Evolutionary conservation across 768 basidiomycete species (phyloP), one percentile per base, ranked within the genome.

Genomic region (Piloderma croceum): DNA sequence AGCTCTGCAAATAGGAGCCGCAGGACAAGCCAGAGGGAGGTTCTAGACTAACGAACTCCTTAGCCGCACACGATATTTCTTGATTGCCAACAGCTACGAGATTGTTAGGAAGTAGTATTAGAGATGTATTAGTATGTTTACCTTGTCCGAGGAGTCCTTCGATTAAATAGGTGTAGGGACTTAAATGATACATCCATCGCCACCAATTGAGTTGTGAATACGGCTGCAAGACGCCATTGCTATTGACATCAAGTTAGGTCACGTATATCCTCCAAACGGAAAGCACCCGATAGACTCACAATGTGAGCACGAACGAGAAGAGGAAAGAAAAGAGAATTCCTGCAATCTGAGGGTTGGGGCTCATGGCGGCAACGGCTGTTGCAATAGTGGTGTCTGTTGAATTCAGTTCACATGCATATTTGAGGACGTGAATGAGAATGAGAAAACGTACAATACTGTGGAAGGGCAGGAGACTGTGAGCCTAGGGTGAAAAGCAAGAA

Each of bases 21-120:
- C 86, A 88, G 4, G 67, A 76, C 43, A 65, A 49, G 2, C 77
- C 79, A 1, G 59, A 44, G 1, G 79, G 76, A 1, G 83, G 76
- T 9, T 70, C 55, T 24, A 88, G 53, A 7, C 53, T 52, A 36
- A 77, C 71, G 22, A 63, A 52, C 47, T 69, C 69, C 25, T 17
- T 39, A 0, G 39, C 18, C 1, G 58, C 36, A 52, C 68, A 67
- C 18, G 11, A 44, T 37, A 38, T 29, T 9, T 15, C 10, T 15
- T 29, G 27, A 9, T 15, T 15, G 27, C 27, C 27, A 15, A 29
- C 27, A n/a, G n/a, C n/a, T n/a, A n/a, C n/a, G n/a, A n/a, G n/a
- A n/a, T n/a, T n/a, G n/a, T n/a, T n/a, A n/a, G n/a, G n/a, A n/a
- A n/a, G n/a, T n/a, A n/a, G n/a, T n/a, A n/a, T n/a, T n/a, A n/a